Conservation (phyloP, 768 basidiomycete species). For the Termitomyces sp. region DNA sequence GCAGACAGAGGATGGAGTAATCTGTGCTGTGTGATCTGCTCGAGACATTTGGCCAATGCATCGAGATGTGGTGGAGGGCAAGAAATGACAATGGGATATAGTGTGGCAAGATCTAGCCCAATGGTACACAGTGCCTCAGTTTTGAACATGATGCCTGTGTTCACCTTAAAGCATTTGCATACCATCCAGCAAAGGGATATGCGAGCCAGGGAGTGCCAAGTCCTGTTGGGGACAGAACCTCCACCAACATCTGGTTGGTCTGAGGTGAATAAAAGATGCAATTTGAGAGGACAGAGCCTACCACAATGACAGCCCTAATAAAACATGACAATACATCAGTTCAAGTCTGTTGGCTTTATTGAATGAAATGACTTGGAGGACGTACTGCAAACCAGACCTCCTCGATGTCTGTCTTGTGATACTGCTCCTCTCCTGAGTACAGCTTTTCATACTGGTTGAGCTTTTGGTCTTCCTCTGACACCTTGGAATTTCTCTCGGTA, state of each 20-base stretch:
- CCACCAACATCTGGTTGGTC: no score
- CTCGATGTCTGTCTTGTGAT: conserved; percentile 36
- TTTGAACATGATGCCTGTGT: conserved; percentile 60
- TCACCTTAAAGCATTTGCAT: conserved; percentile 48
- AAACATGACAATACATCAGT: neutral
- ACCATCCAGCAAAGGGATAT: no score
- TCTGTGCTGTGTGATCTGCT: neutral
- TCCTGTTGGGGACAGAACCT: no score
- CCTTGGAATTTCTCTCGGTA: neutral
- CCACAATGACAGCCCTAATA: conserved; percentile 45
- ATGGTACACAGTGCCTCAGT: no score
- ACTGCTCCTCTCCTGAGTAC: conserved; percentile 21
- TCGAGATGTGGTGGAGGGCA: conserved; percentile 26
- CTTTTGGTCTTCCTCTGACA: conserved; percentile 16
- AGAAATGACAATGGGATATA: conserved; percentile 31
- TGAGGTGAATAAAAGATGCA: neutral
- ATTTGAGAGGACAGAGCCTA: conserved; percentile 5
- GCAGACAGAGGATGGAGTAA: neutral
- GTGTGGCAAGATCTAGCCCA: conserved; percentile 37
- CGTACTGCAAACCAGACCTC: conserved; percentile 69
- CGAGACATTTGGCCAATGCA: neutral
- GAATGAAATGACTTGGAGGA: conserved; percentile 2
- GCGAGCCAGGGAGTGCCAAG: no score
- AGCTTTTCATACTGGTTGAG: conserved; percentile 27
- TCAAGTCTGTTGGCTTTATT: neutral